phyloP scores from a whole-genome alignment of 176 grass and related monocot genomes.

The Oryza glumipatula region DNA sequence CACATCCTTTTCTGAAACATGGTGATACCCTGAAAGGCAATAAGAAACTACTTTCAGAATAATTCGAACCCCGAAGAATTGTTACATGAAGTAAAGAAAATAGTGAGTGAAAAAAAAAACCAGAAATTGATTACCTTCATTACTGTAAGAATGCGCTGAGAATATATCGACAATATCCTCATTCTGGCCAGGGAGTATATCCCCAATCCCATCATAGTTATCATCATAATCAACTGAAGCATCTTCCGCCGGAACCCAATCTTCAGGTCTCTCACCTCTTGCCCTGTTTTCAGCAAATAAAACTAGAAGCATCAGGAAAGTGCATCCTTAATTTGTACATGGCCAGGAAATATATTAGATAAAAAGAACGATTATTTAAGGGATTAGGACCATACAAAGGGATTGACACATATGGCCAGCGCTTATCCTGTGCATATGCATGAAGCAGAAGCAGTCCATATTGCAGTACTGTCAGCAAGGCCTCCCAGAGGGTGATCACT shows the following conservation, averaged over 20 bases:
- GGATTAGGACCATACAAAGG: slow-evolving; percentile 64
- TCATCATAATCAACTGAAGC: slow-evolving; percentile 23
- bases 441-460: slow-evolving; percentile 84
- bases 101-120: no score
- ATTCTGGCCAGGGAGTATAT: slow-evolving; percentile 35
- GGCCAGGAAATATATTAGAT: not conserved
- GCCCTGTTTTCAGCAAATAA: slow-evolving; percentile 51
- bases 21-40: slow-evolving; percentile 43
- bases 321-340: not conserved
- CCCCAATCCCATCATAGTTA: slow-evolving; percentile 33
- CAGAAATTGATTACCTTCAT: slow-evolving; percentile 40
- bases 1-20: slow-evolving; percentile 59
- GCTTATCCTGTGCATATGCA: slow-evolving; percentile 92
- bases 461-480: slow-evolving; percentile 85
- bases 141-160: slow-evolving; percentile 43
- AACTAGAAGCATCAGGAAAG: slow-evolving; percentile 16
- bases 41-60: not conserved
- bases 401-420: slow-evolving; percentile 81
- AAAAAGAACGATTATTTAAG: not conserved
- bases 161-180: slow-evolving; percentile 62
- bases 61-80: not conserved
- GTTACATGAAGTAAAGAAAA: not conserved
- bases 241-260: slow-evolving; percentile 75
- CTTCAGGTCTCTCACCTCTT: slow-evolving; percentile 82
- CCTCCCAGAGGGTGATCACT: slow-evolving; percentile 81